Evolutionary conservation across 371 early-diverging fungal species (phyloP).

Genomic region (Mucor lusitanicus): DNA sequence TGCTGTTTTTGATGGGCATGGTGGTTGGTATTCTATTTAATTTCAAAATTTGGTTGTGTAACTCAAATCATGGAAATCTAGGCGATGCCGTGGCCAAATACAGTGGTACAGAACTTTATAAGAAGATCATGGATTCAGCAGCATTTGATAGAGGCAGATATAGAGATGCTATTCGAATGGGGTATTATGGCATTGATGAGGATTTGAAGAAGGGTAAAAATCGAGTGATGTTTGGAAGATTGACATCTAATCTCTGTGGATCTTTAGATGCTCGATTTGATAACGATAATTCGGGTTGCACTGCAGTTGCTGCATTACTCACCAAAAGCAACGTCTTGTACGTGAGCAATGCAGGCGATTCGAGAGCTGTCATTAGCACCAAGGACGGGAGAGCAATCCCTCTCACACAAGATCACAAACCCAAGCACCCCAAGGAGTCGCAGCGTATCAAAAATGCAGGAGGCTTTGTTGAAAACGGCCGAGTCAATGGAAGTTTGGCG

Average conservation of each 20-base stretch:
- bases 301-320: conserved; percentile 79
- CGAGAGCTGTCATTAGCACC: conserved; percentile 79
- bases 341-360: conserved; percentile 90
- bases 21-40: conserved; percentile 50
- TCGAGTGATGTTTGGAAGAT: neutral
- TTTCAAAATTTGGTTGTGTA: conserved; percentile 3
- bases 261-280: conserved; percentile 62
- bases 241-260: neutral
- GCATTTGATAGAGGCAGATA: conserved; percentile 67
- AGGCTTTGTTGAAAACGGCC: conserved; percentile 91
- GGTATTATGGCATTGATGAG: conserved; percentile 79
- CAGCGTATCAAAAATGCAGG: conserved; percentile 83
- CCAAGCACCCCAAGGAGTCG: conserved; percentile 72
- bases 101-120: conserved; percentile 73
- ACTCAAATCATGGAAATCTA: conserved; percentile 14
- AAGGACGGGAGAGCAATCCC: conserved; percentile 68
- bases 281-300: conserved; percentile 84
- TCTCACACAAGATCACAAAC: conserved; percentile 92
- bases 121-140: conserved; percentile 60
- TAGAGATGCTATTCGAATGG: conserved; percentile 73
- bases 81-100: conserved; percentile 79
- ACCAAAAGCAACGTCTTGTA: conserved; percentile 58
- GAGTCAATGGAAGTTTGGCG: conserved; percentile 96
- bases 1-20: conserved; percentile 96
- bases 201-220: conserved; percentile 67